These are phyloP conservation scores for Sonneratia alba DNA, from an alignment of 345 rosid genomes.

Conservation along the genomic window DNA sequence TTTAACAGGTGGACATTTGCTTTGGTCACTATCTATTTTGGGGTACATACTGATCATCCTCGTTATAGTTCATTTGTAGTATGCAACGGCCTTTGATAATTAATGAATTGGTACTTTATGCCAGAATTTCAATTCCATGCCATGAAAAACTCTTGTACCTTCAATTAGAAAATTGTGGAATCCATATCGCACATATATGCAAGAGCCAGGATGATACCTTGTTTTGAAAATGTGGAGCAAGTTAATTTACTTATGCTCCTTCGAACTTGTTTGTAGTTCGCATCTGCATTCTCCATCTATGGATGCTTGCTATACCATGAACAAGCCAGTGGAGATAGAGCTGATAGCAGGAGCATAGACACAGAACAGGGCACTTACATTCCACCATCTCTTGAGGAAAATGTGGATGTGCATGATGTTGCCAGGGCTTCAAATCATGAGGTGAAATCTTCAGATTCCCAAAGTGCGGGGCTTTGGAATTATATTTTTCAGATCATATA, in stretches of 20 bases:
- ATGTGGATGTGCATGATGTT: constrained; percentile 13
- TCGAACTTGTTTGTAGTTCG: constrained; percentile 44
- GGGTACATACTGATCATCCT: constrained; percentile 35
- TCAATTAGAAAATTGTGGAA: background rate
- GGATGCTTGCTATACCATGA: constrained; percentile 31
- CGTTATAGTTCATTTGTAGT: background rate
- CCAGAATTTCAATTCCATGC: background rate
- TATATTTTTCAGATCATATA: constrained; percentile 57
- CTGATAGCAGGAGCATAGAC: constrained; percentile 18
- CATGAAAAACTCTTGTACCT: background rate
- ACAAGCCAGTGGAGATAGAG: constrained; percentile 21
- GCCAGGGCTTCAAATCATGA: constrained; percentile 26
- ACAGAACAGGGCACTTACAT: constrained; percentile 42
- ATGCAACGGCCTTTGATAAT: background rate
- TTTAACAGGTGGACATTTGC: constrained; percentile 86
- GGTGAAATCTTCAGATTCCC: constrained; percentile 16
- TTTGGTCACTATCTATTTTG: constrained; percentile 74
- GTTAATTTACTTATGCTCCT: background rate
- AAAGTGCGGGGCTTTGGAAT: constrained; percentile 34
- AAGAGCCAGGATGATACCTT: background rate
- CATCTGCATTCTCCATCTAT: constrained; percentile 50
- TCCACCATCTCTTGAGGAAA: constrained; percentile 32
- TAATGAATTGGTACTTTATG: background rate
- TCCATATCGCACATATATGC: too few species aligned
- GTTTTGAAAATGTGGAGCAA: background rate